Evolutionary conservation across 1,139 yeast species (phyloP), one percentile per base, ranked within the genome.

Genomic region (Ogataea hybrid): DNA sequence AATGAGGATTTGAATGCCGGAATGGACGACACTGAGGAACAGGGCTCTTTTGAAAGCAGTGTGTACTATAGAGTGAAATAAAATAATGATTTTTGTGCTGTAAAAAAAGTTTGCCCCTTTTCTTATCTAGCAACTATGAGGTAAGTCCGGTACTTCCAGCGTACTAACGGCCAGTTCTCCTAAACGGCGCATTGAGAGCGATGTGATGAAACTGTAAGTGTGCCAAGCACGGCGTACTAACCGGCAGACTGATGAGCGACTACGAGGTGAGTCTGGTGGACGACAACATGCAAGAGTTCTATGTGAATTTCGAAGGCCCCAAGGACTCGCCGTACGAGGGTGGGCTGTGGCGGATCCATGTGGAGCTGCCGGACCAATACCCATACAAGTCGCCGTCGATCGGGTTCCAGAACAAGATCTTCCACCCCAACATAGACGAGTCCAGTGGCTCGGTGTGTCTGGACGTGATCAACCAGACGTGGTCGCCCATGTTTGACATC

Each of bases 141-240:
- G 41, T 31, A 37, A 37, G 41, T 37, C 36, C 32, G 41, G 27
- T 25, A 32, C 49, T 39, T 52, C 49, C 42, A 14, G 32, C 52
- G 37, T 21, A 49, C 30, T 35, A 38, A 15, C 42, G 38, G 21
- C 10, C 39, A 81, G 87, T 63, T 79, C 86, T 31, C 84, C 90
- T 21, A 86, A 83, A 59, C 81, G 96, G 69, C 79, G 98, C 53
- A 90, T 92, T 56, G 97, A 90, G 62, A 87, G 95, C 32, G 98
- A 92, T 64, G 97, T 92, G 44, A 90, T 88, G 96, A 94, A 89
- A 63, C 73, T 92, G 75, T 84, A 62, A 58, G 81, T 71, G 42
- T 25, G 20, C 10, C 15, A n/a, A n/a, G n/a, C n/a, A 8, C n/a
- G 6, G 25, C 11, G 25, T 10, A 25, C 28, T 28, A 10, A n/a